Evolutionary conservation across 2,329 filamentous ascomycete genomes (phyloP).

Genomic region (Aspergillus quadrilineatus): DNA sequence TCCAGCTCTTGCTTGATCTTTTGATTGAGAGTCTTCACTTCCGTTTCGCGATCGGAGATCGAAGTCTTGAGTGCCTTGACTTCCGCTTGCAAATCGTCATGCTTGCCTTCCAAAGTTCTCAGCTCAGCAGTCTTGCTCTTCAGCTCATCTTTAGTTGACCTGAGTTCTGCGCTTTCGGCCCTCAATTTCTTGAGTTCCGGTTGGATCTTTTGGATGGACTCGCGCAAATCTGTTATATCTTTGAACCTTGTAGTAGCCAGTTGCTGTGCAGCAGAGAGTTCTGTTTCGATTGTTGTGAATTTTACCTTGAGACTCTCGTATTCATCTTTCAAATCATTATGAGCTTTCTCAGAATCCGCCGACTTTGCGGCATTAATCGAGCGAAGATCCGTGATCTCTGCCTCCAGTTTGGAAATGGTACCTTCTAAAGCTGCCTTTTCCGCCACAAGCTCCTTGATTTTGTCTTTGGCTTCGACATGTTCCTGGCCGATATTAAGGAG

Average conservation of each 20-base stretch:
- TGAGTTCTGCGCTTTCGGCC: slow-evolving; percentile 72
- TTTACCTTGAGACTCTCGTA: slow-evolving; percentile 71
- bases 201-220: slow-evolving; percentile 79
- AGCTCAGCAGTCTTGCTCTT: slow-evolving; percentile 63
- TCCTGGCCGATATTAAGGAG: slow-evolving; percentile 77
- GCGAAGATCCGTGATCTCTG: slow-evolving; percentile 62
- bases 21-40: slow-evolving; percentile 75
- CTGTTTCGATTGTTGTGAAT: slow-evolving; percentile 70
- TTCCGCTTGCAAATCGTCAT: slow-evolving; percentile 78
- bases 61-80: slow-evolving; percentile 68
- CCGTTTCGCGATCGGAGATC: slow-evolving; percentile 69
- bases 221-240: slow-evolving; percentile 76
- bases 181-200: slow-evolving; percentile 78
- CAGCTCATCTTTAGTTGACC: slow-evolving; percentile 73
- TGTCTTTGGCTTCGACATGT: slow-evolving; percentile 78
- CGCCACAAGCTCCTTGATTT: slow-evolving; percentile 64
- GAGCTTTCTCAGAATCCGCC: slow-evolving; percentile 53
- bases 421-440: slow-evolving; percentile 68
- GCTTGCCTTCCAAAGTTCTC: slow-evolving; percentile 73
- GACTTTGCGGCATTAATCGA: slow-evolving; percentile 47
- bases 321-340: slow-evolving; percentile 58
- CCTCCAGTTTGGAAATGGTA: slow-evolving; percentile 67
- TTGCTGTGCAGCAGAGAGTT: slow-evolving; percentile 81
- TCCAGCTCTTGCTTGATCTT: slow-evolving; percentile 74
- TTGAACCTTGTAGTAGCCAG: slow-evolving; percentile 85